Evolutionary conservation across 83 land plant genomes (phyloP), one percentile per base, ranked within the genome.

Genomic region (Thuja plicata): DNA sequence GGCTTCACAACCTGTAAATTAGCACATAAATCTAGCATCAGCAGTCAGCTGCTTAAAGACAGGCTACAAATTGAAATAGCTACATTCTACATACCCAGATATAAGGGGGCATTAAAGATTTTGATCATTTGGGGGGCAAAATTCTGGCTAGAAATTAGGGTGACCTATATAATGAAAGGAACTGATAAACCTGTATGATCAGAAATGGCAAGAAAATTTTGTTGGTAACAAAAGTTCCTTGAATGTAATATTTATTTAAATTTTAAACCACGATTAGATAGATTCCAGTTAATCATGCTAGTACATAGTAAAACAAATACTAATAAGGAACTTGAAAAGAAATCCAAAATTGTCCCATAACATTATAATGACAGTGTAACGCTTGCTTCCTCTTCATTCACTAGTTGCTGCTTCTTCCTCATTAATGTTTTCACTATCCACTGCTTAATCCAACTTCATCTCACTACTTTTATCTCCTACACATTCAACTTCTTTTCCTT

Each of bases 1-100:
- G 94, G 95, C 83, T 93, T 93, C 81, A 94, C 95, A 55, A 92
- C 95, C 95, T 94, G 90, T 83, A 78, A 83, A 54, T 48, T 10
- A 82, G 85, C 5, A 88, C 85, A 78, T 62, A 8, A 62, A 87
- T 35, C 74, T 15, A 71, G 88, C 7, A 87, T 62, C 78, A 70
- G 5, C 10, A 87, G 27, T 6, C 88, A 41, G 57, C 86, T 85
- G 40, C 27, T 85, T 30, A 21, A 30, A 35, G 66, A 85, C 66
- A 52, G 35, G 19, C 62, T 13, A 34, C 38, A 54, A 52, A 34
- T 13, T 37, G 52, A 84, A 50, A 84, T 32, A 84, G 21, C 60
- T 34, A 2, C 16, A 84, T 84, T 52, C 37, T 30, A 41, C 24
- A 24, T 77, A 79, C 19, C 19, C 7, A 19, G 48, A 41, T 81